Base-by-base conservation (phyloP, 2,329 filamentous ascomycete genomes). In the Drechslera avenae region DNA sequence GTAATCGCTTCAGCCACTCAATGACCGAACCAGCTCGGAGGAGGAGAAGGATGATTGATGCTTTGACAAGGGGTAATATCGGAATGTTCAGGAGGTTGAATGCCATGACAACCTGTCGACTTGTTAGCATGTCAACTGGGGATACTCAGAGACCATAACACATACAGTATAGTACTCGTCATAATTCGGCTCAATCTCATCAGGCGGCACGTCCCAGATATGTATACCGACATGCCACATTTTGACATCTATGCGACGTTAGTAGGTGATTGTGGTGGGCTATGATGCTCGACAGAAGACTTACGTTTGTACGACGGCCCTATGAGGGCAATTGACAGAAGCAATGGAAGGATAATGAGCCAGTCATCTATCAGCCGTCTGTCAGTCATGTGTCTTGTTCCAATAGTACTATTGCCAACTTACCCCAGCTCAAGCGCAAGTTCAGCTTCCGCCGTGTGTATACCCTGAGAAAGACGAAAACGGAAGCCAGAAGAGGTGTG, bases 81-180 rank as follows among this genome's bases (percentile, higher is more conserved):
- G 71, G 72, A 9, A 72, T 73, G 50, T 74, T 75, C 39, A 74
- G 56, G 8, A 75, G 67, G 39, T 74, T 75, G 62, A 74, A 73
- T 17, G 71, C 67, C 56, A 73, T 62, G 19, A 63, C 39, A 13
- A 73, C 65, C 72, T 74, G 30, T 1, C 16, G 28, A 3, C 23
- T 34, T 34, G 41, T 37, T 32, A 43, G 37, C 26, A 23, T 7
- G 13, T 16, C 18, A 9, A 3, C 13, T 12, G 8, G 12, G 12
- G 10, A 12, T 32, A n/a, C 13, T 12, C 7, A 17, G 12, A 3
- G 3, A 2, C 10, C 18, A 14, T 31, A n/a, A n/a, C n/a, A 52
- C 69, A 17, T 62, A 73, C 70, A 14, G 57, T 60, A 41, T 72
- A 71, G 50, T 66, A 73, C 18, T 70, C 69, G 39, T 72, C 68